These are phyloP conservation scores for Cytidiella melzeri DNA, from an alignment of 768 basidiomycete species.

Conservation along the genomic window DNA sequence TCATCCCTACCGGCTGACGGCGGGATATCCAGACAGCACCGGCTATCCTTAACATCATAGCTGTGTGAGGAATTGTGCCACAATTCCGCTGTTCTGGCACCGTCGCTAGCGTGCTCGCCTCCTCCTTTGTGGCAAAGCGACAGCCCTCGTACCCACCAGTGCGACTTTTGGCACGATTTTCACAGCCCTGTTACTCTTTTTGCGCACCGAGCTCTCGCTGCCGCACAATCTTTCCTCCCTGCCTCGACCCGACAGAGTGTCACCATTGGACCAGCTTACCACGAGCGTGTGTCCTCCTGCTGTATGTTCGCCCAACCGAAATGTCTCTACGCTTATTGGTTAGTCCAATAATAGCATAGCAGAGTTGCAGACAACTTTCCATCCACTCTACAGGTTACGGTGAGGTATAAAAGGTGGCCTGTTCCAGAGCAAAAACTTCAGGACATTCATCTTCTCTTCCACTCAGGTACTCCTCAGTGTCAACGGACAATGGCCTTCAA, in stretches of 20 bases:
- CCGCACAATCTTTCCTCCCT: neutral
- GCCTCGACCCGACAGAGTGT: neutral
- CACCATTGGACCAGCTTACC: neutral
- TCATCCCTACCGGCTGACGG: neutral
- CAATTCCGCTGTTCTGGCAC: neutral
- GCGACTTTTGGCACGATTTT: neutral
- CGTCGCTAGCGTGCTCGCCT: neutral
- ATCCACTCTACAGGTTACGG: neutral
- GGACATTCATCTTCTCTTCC: slow-evolving; percentile 2
- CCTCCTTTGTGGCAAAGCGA: neutral
- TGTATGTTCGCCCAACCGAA: neutral
- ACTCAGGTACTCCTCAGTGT: neutral
- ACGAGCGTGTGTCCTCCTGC: neutral
- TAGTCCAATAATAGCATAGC: neutral
- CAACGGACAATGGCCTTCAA: slow-evolving; percentile 6
- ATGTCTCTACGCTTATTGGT: neutral
- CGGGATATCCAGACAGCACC: neutral
- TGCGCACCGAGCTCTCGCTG: neutral
- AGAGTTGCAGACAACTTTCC: neutral
- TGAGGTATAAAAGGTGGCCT: neutral
- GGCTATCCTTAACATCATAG: neutral
- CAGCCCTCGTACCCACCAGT: neutral
- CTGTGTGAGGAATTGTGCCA: neutral
- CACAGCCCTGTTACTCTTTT: neutral
- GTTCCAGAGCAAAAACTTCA: neutral